Conservation (phyloP, 108 stramenopile species). For the Fistulifera pelliculosa region DNA sequence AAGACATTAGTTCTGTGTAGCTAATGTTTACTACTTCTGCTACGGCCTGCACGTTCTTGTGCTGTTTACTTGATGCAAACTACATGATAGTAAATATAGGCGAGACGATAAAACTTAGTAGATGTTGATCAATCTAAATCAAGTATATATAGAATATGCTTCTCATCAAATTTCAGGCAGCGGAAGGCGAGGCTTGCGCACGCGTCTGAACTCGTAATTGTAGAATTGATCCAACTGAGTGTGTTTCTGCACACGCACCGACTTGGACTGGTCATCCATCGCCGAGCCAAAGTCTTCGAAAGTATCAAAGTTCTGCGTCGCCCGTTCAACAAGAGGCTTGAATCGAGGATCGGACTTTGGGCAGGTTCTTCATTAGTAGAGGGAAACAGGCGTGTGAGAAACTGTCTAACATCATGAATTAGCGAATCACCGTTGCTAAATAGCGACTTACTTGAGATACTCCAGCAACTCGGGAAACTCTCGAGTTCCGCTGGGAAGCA, state of each 20-base stretch:
- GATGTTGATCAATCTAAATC: too few species aligned
- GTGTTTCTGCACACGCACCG: slow-evolving; percentile 26
- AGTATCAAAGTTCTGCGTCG: slow-evolving; percentile 88
- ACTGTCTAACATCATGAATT: background rate
- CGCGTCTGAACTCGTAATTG: slow-evolving; percentile 79
- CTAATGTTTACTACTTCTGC: too few species aligned
- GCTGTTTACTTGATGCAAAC: too few species aligned
- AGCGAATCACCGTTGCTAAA: background rate
- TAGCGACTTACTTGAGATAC: slow-evolving; percentile 69
- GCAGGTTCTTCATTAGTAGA: slow-evolving; percentile 42
- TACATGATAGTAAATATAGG: too few species aligned
- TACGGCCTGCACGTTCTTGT: too few species aligned
- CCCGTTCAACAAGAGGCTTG: slow-evolving; percentile 60
- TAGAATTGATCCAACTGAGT: slow-evolving; percentile 77
- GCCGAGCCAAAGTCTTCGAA: slow-evolving; percentile 82
- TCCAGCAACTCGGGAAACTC: slow-evolving; percentile 76
- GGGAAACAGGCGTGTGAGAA: background rate
- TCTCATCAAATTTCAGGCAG: slow-evolving; percentile 14
- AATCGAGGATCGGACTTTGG: slow-evolving; percentile 78
- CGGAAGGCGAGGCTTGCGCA: slow-evolving; percentile 71
- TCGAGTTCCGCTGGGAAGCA: slow-evolving; percentile 68
- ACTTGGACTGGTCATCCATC: slow-evolving; percentile 54
- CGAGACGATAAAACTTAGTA: too few species aligned
- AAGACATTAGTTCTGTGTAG: too few species aligned
- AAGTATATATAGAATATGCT: too few species aligned